Evolutionary conservation across 768 basidiomycete species (phyloP), one percentile per base, ranked within the genome.

Genomic region (Amanita pseudoporphyria): DNA sequence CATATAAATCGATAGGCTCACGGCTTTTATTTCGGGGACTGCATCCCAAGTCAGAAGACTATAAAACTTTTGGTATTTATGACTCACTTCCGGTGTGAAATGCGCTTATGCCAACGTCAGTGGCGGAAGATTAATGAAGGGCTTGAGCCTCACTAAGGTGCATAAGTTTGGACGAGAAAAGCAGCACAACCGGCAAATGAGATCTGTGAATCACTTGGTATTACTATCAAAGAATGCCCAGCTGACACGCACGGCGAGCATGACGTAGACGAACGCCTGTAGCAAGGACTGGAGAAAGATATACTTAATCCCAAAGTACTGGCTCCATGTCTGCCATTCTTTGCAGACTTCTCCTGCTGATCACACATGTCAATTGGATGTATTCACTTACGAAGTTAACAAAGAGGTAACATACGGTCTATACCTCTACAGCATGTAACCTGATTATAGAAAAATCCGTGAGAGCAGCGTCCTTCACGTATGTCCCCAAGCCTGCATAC

Each of bases 21-120:
- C 84, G 43, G 84, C 83, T 65, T 87, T 86, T 28, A 87, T 87
- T 62, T 87, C 84, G 13, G 84, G 84, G 57, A 87, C 84, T 87
- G 48, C 5, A 7, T 18, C 14, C 18, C 7, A 37, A 45, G 21
- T 46, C 14, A 45, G 26, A 21, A 44, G 7, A 37, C 39, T 47
- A 32, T 7, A 7, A n/a, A 18, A 14, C 47, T 45, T n/a, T 30
- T 47, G 36, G 47, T 14, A 14, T 16, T 7, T 47, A 31, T 16
- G 32, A 70, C 83, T 65, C 56, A 87, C 84, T 87, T 72, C 84
- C 84, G 22, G 84, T 87, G 57, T 87, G 84, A 57, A 85, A 87
- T 12, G 84, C 84, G 54, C 82, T 84, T 48, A 10, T 21, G 13
- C 41, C 19, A 51, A 49, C 51, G 52, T 54, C 37, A 53, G 49